A percentile compares a stretch with the other conserved stretches of the same genome.
phyloP scores from a whole-genome alignment of 768 basidiomycete genomes.

The Strobilomyces dryophilus region DNA sequence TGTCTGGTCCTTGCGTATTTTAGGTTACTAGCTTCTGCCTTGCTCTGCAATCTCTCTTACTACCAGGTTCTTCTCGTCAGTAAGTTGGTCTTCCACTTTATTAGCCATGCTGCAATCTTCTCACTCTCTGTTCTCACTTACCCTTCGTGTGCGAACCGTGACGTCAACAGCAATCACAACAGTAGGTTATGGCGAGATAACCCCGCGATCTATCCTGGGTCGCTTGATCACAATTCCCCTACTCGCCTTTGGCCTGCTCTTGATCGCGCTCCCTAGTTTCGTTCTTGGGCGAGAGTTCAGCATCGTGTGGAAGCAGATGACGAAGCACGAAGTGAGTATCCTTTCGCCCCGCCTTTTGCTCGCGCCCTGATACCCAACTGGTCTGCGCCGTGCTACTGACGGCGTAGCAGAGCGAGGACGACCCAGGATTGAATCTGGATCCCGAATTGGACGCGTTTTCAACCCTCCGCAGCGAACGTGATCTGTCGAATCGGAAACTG shows the following conservation, averaged over 20 bases:
- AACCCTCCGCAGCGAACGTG: constrained; percentile 24
- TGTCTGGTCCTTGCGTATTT: not conserved
- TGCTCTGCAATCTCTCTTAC: not conserved
- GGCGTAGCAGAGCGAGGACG: not conserved
- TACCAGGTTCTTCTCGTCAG: constrained; percentile 68
- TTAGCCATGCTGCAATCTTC: not conserved
- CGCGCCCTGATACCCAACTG: not conserved
- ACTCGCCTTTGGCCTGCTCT: constrained; percentile 79
- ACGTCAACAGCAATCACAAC: constrained; percentile 67
- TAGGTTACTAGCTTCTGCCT: not conserved
- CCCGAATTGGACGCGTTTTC: constrained; percentile 1
- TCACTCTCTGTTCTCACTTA: not conserved
- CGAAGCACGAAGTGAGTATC: constrained; percentile 38
- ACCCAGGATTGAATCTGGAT: not conserved
- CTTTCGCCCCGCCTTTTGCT: too few relatives aligned
- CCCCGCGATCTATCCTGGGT: constrained; percentile 83
- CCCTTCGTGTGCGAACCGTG: not conserved
- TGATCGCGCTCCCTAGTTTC: constrained; percentile 89
- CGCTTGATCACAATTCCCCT: constrained; percentile 82
- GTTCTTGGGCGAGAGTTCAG: constrained; percentile 92
- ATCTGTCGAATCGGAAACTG: constrained; percentile 56
- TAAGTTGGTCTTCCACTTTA: constrained; percentile 36
- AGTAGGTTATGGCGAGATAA: constrained; percentile 90
- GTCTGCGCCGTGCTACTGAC: not conserved
- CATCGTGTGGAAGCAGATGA: constrained; percentile 84